phyloP scores from a whole-genome alignment of 352 stramenopile species.

The Pythium monospermum region DNA sequence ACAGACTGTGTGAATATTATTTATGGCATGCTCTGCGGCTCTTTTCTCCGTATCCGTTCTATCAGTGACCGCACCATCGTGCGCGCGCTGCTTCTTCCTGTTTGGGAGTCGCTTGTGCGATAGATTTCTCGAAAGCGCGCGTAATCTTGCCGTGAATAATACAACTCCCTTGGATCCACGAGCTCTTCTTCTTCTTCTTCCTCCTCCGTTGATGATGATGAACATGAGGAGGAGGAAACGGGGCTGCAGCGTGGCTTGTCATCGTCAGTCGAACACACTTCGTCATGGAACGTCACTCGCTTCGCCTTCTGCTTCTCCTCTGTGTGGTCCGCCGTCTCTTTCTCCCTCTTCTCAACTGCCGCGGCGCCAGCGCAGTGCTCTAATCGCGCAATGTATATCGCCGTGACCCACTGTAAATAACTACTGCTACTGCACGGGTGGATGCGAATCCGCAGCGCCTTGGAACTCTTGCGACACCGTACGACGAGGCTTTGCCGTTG shows the following conservation, averaged over 20 bases:
- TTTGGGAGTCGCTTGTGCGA: background rate
- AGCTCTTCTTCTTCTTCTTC: background rate
- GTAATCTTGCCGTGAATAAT: slow-evolving; percentile 12
- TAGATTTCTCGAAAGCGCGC: slow-evolving; percentile 9
- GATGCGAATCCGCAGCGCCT: slow-evolving; percentile 10
- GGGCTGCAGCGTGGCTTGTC: too few relatives aligned
- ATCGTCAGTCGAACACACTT: too few relatives aligned
- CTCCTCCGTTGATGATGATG: too few relatives aligned
- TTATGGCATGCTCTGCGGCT: too few relatives aligned
- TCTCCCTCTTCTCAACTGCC: too few relatives aligned
- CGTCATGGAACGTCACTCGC: slow-evolving; percentile 22
- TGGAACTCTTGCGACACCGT: background rate
- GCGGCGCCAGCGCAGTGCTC: slow-evolving; percentile 7
- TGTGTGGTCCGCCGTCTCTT: background rate
- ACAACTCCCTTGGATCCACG: slow-evolving; percentile 10
- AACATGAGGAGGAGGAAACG: too few relatives aligned
- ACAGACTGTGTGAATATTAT: too few relatives aligned
- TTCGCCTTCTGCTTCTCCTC: slow-evolving; percentile 2
- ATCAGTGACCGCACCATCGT: slow-evolving; percentile 7
- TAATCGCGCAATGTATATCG: slow-evolving; percentile 18
- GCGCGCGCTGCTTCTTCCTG: background rate
- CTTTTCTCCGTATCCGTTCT: slow-evolving; percentile 1
- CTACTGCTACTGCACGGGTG: slow-evolving; percentile 5
- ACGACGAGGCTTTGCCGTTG: slow-evolving; percentile 14
- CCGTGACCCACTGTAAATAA: slow-evolving; percentile 23